These are phyloP conservation scores for Fusarium sp. DNA, from an alignment of 2,329 filamentous ascomycete species.

Conservation along the genomic window DNA sequence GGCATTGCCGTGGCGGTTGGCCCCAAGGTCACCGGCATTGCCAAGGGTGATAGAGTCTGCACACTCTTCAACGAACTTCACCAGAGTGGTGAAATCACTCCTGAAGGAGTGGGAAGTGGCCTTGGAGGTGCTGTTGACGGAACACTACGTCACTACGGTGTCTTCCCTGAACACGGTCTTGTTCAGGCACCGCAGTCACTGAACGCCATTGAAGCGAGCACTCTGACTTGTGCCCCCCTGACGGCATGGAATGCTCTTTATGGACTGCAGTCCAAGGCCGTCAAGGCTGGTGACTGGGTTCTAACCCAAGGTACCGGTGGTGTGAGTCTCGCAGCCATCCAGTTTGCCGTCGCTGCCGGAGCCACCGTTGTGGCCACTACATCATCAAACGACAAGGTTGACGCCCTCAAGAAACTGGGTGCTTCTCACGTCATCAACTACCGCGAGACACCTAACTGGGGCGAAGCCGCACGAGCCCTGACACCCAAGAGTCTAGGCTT, in stretches of 20 bases:
- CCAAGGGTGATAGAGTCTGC: neutral
- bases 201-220: constrained; percentile 56
- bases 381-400: constrained; percentile 48
- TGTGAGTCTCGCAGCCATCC: constrained; percentile 52
- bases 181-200: constrained; percentile 64
- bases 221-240: constrained; percentile 60
- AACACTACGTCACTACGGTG: constrained; percentile 44
- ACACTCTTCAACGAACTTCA: neutral
- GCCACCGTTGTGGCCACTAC: constrained; percentile 55
- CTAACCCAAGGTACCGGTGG: constrained; percentile 55
- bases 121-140: constrained; percentile 44
- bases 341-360: constrained; percentile 53
- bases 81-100: neutral
- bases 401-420: constrained; percentile 50
- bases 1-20: neutral
- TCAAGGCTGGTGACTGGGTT: constrained; percentile 49
- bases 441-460: constrained; percentile 51
- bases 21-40: neutral
- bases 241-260: constrained; percentile 67
- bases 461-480: constrained; percentile 47
- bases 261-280: constrained; percentile 49
- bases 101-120: constrained; percentile 2
- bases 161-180: constrained; percentile 60
- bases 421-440: constrained; percentile 57
- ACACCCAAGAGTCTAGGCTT: constrained; percentile 50